These are phyloP conservation scores for Phlebiopsis flavidoalba DNA, from an alignment of 768 basidiomycete species.

Conservation along the genomic window DNA sequence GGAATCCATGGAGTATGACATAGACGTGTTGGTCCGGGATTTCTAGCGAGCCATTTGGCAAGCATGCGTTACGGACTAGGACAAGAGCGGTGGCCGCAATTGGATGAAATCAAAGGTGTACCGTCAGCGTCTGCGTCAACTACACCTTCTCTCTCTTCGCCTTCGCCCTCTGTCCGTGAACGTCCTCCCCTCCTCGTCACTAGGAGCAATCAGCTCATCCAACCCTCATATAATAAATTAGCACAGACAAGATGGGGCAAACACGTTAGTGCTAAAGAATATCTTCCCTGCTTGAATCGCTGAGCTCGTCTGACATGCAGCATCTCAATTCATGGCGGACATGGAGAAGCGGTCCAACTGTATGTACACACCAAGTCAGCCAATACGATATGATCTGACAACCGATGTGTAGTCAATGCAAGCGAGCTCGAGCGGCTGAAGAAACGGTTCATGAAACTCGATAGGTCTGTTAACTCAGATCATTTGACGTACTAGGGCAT, in stretches of 20 bases:
- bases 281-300: not conserved
- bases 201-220: not conserved
- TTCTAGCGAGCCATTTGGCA: not conserved
- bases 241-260: constrained; percentile 62
- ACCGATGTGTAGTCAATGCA: constrained; percentile 67
- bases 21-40: not conserved
- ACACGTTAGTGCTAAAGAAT: constrained; percentile 45
- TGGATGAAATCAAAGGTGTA: not conserved
- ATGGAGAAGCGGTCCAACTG: constrained; percentile 98
- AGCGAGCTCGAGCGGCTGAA: constrained; percentile 92
- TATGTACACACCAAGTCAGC: constrained; percentile 37
- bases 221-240: not conserved
- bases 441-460: constrained; percentile 99
- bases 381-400: not conserved
- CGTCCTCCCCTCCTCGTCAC: not conserved
- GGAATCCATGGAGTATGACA: not conserved
- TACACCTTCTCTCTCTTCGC: not conserved
- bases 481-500: not conserved
- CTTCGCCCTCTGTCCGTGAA: not conserved
- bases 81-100: not conserved
- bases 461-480: constrained; percentile 49
- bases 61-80: not conserved
- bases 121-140: not conserved
- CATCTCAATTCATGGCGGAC: constrained; percentile 95
- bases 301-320: constrained; percentile 31